Evolutionary conservation across 768 basidiomycete species (phyloP), one percentile per base, ranked within the genome.

Genomic region (Podaxis sp.): DNA sequence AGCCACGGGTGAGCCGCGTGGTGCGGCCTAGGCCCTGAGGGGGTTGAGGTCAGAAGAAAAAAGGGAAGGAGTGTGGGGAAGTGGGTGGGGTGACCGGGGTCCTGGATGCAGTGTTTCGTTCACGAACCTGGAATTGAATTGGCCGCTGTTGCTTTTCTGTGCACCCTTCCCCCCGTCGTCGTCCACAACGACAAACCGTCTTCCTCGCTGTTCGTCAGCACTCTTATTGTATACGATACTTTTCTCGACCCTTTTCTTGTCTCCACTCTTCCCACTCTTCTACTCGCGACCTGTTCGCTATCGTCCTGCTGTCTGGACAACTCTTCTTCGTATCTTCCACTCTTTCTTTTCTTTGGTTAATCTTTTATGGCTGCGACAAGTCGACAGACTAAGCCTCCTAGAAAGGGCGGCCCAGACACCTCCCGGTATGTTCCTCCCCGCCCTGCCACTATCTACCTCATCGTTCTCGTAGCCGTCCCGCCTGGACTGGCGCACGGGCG

Each of bases 401-500:
- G 84, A 76, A 91, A 86, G 73, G 86, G 85, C 55, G 76, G 78
- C 66, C 77, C 84, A 66, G 88, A 90, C 66, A 77, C 73, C 76
- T 80, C 85, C 79, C 76, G 76, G 85, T 84, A 66, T 69, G 74
- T 71, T 33, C 29, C 7, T 11, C 13, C 25, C 24, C 41, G 25
- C 29, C 22, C 50, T 59, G 46, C 61, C 43, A 53, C 65, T 61
- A 65, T 55, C 38, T 27, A 53, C 40, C 66, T 61, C 56, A 59
- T 47, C 50, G 22, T 51, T n/a, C 43, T 65, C 75, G 72, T 62
- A 76, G 78, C 64, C 65, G 73, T 47, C 66, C 80, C 65, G 88
- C 90, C 29, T 93, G 90, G 91, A 74, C 83, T 67, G 84, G 83
- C 58, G 74, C 87, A 57, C 85, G 90, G 61, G 79, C 86, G 60